Percentiles rank a stretch among this genome's conserved stretches.
These are phyloP conservation scores for Xylariaceae sp. DNA, from an alignment of 2,329 filamentous ascomycete species.

Conservation along the genomic window DNA sequence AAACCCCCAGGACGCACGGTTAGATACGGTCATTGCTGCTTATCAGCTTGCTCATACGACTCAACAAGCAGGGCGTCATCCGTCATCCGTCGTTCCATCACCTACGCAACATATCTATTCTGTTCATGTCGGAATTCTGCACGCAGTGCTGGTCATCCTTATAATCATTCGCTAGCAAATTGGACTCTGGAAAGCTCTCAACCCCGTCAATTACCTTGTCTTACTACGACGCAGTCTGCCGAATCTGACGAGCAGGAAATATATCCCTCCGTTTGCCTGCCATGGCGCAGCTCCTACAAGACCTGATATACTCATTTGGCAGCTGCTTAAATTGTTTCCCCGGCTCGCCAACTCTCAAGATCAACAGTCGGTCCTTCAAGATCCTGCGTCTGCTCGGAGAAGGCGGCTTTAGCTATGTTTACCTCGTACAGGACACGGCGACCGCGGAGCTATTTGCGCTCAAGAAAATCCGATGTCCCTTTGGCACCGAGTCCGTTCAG, in stretches of 20 bases:
- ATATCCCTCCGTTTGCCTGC: constrained; percentile 15
- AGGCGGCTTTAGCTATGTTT: constrained; percentile 98
- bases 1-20: no score
- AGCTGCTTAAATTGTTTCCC: constrained; percentile 98
- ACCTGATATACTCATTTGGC: constrained; percentile 84
- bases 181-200: no score
- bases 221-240: neutral
- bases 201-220: neutral
- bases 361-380: constrained; percentile 94
- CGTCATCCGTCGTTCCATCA: neutral
- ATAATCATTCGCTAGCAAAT: no score
- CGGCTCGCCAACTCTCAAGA: constrained; percentile 86
- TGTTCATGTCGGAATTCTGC: no score
- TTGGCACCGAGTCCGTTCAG: constrained; percentile 91
- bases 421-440: constrained; percentile 89
- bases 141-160: no score
- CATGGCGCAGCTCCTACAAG: constrained; percentile 82
- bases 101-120: no score
- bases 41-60: no score
- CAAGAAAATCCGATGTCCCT: constrained; percentile 98
- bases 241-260: neutral
- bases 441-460: constrained; percentile 84
- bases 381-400: constrained; percentile 90
- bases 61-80: no score
- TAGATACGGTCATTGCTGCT: no score